Evolutionary conservation across 2,329 filamentous ascomycete genomes (phyloP).

Genomic region (Diaporthe sp.): DNA sequence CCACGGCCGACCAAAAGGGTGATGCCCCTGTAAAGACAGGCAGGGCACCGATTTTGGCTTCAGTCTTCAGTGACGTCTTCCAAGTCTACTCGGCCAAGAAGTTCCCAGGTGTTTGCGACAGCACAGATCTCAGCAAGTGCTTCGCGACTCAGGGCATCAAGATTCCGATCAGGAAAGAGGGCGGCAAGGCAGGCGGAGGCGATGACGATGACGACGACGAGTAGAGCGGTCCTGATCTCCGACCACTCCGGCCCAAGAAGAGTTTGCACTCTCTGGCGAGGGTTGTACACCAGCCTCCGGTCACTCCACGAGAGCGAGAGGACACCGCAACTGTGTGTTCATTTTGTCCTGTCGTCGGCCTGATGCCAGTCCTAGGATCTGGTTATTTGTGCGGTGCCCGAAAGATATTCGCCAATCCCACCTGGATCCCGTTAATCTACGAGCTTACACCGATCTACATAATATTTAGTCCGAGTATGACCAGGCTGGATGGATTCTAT

Average conservation of each 20-base stretch:
- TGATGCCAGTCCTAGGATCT: not conserved
- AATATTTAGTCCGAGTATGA: not conserved
- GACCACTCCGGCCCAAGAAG: not conserved
- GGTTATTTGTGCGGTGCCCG: not conserved
- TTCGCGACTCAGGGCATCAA: slow-evolving; percentile 97
- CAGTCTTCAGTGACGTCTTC: slow-evolving; percentile 88
- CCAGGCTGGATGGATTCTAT: not conserved
- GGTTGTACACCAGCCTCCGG: not conserved
- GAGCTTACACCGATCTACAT: not conserved
- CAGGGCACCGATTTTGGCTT: slow-evolving; percentile 84
- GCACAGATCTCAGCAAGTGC: slow-evolving; percentile 88
- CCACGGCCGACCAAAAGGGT: slow-evolving; percentile 34
- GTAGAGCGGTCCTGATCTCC: not conserved
- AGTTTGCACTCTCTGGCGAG: not conserved
- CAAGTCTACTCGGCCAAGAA: slow-evolving; percentile 98
- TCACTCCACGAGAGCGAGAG: not conserved
- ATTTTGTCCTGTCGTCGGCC: not conserved
- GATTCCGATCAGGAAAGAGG: slow-evolving; percentile 94
- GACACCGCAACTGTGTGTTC: not conserved
- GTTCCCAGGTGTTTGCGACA: slow-evolving; percentile 97
- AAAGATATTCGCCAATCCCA: not conserved
- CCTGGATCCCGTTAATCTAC: not conserved
- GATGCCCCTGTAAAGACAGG: slow-evolving; percentile 73
- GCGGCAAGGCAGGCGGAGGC: slow-evolving; percentile 60
- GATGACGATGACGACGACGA: slow-evolving; percentile 58